phyloP scores from a whole-genome alignment of 2,329 filamentous ascomycete species.

The Aspergillus versicolor region DNA sequence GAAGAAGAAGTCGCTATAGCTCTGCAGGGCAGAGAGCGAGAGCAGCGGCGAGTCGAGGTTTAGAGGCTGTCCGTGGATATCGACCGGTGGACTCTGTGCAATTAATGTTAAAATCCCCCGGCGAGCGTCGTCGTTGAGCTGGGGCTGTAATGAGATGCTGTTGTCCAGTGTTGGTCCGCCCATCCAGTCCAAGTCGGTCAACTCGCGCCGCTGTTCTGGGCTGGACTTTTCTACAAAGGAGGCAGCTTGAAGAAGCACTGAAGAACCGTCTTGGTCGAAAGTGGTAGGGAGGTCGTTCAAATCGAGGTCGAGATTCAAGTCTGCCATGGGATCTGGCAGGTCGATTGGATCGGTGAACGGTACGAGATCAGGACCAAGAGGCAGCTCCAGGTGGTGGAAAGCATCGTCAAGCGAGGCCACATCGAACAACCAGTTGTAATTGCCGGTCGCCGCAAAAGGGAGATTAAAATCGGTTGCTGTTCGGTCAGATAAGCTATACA shows the following conservation, averaged over 20 bases:
- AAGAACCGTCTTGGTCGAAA: conserved; percentile 19
- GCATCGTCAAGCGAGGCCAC: conserved; percentile 38
- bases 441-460: conserved; percentile 62
- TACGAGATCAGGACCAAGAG: conserved; percentile 24
- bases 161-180: conserved; percentile 15
- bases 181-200: conserved; percentile 28
- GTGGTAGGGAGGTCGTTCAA: not conserved
- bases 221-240: conserved; percentile 21
- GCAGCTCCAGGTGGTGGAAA: conserved; percentile 27
- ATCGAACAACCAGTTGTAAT: conserved; percentile 64
- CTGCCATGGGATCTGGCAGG: too few relatives aligned
- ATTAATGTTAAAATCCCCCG: conserved; percentile 51
- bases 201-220: not conserved
- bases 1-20: conserved; percentile 61
- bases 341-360: conserved; percentile 21
- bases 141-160: conserved; percentile 16
- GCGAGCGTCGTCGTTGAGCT: conserved; percentile 33
- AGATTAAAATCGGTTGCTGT: conserved; percentile 63
- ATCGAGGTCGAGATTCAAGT: conserved; percentile 1
- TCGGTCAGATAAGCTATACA: not conserved
- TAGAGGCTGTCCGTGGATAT: conserved; percentile 49
- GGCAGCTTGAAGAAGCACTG: conserved; percentile 24
- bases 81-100: conserved; percentile 49
- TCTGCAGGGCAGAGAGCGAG: conserved; percentile 52
- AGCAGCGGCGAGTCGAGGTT: conserved; percentile 54